Evolutionary conservation across 2,329 filamentous ascomycete genomes (phyloP).

Genomic region (Boeremia lycopersici): DNA sequence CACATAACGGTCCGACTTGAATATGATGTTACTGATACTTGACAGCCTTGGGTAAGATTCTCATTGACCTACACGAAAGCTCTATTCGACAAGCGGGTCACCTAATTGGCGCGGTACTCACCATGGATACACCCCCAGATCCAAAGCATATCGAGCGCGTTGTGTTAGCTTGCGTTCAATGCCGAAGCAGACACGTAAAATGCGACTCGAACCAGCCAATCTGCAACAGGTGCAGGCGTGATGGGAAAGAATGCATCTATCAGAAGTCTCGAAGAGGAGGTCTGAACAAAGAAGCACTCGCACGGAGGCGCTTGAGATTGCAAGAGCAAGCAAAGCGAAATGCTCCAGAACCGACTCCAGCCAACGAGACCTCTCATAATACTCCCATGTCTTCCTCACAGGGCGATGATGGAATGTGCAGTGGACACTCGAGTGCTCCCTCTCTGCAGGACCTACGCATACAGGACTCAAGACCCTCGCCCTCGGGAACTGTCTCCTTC

Average conservation of each 20-base stretch:
- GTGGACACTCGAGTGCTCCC: neutral
- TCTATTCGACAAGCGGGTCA: neutral
- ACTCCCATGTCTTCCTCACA: slow-evolving; percentile 6
- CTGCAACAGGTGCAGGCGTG: slow-evolving; percentile 40
- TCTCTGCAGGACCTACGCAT: slow-evolving; percentile 10
- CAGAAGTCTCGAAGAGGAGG: slow-evolving; percentile 44
- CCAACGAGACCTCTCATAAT: neutral
- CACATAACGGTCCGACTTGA: no score
- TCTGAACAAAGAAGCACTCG: slow-evolving; percentile 41
- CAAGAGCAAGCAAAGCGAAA: slow-evolving; percentile 26
- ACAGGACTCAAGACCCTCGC: neutral
- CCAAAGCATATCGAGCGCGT: slow-evolving; percentile 37
- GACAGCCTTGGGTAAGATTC: neutral
- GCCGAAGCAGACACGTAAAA: slow-evolving; percentile 42
- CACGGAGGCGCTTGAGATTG: slow-evolving; percentile 32
- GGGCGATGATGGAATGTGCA: neutral
- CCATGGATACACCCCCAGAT: slow-evolving; percentile 29
- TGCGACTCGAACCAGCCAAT: slow-evolving; percentile 41
- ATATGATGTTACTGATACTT: neutral
- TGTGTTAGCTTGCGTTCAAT: slow-evolving; percentile 42
- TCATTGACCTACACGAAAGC: neutral
- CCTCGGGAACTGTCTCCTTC: slow-evolving; percentile 23
- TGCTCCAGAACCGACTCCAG: neutral
- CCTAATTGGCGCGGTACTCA: neutral
- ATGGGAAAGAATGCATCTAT: slow-evolving; percentile 43